Percentiles rank a stretch among this genome's conserved stretches.
Evolutionary conservation across 1,284 basidiomycete genomes (phyloP).

Genomic region (Leccinum subrobustum): DNA sequence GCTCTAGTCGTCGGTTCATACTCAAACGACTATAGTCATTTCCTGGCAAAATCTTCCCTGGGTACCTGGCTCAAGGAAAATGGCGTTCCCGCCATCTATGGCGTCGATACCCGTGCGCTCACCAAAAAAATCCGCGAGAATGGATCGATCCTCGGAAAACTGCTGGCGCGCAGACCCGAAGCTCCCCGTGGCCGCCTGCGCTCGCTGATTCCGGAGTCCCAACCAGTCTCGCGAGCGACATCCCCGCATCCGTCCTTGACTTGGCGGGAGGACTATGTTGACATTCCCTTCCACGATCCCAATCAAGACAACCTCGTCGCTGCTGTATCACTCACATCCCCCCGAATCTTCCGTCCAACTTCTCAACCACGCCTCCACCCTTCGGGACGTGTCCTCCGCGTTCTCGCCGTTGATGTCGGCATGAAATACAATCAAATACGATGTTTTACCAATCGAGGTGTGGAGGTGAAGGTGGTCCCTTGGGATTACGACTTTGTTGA

Average conservation of each 20-base stretch:
- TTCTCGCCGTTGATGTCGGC: slow-evolving; percentile 94
- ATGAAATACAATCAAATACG: slow-evolving; percentile 99
- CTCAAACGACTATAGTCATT: slow-evolving; percentile 94
- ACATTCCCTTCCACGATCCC: slow-evolving; percentile 85
- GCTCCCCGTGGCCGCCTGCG: slow-evolving; percentile 37
- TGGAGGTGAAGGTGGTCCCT: slow-evolving; percentile 96
- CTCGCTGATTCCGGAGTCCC: slow-evolving; percentile 35
- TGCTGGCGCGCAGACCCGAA: slow-evolving; percentile 63
- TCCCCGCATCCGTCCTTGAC: slow-evolving; percentile 49
- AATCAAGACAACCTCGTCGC: slow-evolving; percentile 92
- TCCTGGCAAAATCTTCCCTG: slow-evolving; percentile 87
- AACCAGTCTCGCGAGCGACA: slow-evolving; percentile 50
- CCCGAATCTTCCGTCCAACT: slow-evolving; percentile 71
- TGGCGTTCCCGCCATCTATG: slow-evolving; percentile 92
- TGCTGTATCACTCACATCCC: slow-evolving; percentile 74
- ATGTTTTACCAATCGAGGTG: slow-evolving; percentile 91
- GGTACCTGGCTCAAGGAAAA: slow-evolving; percentile 96
- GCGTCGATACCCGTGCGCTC: slow-evolving; percentile 94
- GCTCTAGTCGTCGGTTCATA: slow-evolving; percentile 94
- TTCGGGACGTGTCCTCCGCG: slow-evolving; percentile 75
- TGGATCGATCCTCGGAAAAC: slow-evolving; percentile 87
- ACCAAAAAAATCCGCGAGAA: slow-evolving; percentile 96
- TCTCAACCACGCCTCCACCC: slow-evolving; percentile 70
- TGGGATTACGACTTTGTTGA: slow-evolving; percentile 93
- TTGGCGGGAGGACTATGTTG: slow-evolving; percentile 84